A percentile compares a stretch with the other conserved stretches of the same genome.
phyloP scores from a whole-genome alignment of 345 rosid genomes.

The Jatropha curcas region DNA sequence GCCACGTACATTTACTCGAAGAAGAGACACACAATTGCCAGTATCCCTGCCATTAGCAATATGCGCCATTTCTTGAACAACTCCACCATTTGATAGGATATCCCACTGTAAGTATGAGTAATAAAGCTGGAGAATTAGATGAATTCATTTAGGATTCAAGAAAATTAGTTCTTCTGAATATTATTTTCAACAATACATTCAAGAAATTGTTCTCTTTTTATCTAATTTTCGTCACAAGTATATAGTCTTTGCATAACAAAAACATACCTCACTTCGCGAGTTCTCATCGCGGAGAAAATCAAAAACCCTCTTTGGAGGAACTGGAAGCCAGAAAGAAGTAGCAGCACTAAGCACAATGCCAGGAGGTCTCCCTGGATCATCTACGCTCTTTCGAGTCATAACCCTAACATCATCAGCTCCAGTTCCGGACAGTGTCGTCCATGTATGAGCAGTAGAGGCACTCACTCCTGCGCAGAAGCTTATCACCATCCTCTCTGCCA shows the following conservation, averaged over 20 bases:
- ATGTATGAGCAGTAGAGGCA: slow-evolving; percentile 65
- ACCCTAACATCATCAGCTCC: slow-evolving; percentile 74
- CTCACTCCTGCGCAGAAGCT: slow-evolving; percentile 78
- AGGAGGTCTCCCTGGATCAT: slow-evolving; percentile 85
- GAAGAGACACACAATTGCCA: slow-evolving; percentile 78
- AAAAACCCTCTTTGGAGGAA: slow-evolving; percentile 58
- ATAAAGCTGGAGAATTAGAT: background rate
- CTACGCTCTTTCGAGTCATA: slow-evolving; percentile 71
- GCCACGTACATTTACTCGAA: slow-evolving; percentile 60
- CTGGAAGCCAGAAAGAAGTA: slow-evolving; percentile 94
- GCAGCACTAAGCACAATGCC: slow-evolving; percentile 84
- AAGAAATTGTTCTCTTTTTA: background rate
- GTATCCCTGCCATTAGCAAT: slow-evolving; percentile 80
- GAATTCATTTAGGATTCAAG: background rate
- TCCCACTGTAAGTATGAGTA: slow-evolving; percentile 69
- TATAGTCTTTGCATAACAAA: no score
- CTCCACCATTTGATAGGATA: slow-evolving; percentile 66
- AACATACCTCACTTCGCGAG: slow-evolving; percentile 69
- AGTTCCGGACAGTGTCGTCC: slow-evolving; percentile 63
- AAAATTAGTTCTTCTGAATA: no score
- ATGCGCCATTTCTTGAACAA: slow-evolving; percentile 73
- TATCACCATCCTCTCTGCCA: slow-evolving; percentile 78
- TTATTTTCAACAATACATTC: no score
- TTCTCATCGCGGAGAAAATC: slow-evolving; percentile 84
- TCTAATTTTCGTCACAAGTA: background rate